Evolutionary conservation across 2,329 filamentous ascomycete species (phyloP).

Genomic region (Ophiostoma montium): DNA sequence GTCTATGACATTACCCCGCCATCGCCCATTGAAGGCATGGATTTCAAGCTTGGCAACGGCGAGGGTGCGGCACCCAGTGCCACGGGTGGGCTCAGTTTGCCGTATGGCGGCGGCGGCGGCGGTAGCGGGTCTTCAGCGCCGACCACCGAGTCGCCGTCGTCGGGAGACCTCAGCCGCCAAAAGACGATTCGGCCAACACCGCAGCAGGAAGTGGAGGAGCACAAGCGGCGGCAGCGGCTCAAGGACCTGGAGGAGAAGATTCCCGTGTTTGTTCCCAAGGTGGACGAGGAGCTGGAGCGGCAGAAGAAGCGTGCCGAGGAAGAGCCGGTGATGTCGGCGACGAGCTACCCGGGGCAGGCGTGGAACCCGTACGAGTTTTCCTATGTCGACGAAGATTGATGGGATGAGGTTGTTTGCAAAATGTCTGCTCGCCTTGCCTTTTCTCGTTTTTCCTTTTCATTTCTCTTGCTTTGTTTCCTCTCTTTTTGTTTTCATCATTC

Average conservation of each 20-base stretch:
- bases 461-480: neutral
- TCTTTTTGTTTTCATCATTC: neutral
- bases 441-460: neutral
- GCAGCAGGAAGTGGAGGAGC: slow-evolving; percentile 26
- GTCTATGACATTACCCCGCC: slow-evolving; percentile 10
- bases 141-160: too few species aligned
- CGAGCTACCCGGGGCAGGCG: slow-evolving; percentile 56
- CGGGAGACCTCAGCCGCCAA: slow-evolving; percentile 7
- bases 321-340: slow-evolving; percentile 48
- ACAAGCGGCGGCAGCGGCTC: slow-evolving; percentile 28
- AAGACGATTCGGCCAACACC: slow-evolving; percentile 18
- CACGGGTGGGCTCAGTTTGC: slow-evolving; percentile 8
- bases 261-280: slow-evolving; percentile 22
- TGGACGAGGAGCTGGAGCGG: slow-evolving; percentile 13
- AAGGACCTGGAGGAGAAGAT: slow-evolving; percentile 42
- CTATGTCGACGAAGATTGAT: slow-evolving; percentile 17
- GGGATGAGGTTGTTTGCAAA: neutral
- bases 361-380: slow-evolving; percentile 45
- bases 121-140: too few species aligned
- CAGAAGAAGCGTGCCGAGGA: slow-evolving; percentile 26
- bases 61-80: neutral
- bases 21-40: slow-evolving; percentile 27
- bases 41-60: slow-evolving; percentile 17
- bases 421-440: too few species aligned
- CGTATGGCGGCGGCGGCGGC: slow-evolving; percentile 8